phyloP scores from a whole-genome alignment of 1,284 basidiomycete species.

The Macrocystidia cucumis region DNA sequence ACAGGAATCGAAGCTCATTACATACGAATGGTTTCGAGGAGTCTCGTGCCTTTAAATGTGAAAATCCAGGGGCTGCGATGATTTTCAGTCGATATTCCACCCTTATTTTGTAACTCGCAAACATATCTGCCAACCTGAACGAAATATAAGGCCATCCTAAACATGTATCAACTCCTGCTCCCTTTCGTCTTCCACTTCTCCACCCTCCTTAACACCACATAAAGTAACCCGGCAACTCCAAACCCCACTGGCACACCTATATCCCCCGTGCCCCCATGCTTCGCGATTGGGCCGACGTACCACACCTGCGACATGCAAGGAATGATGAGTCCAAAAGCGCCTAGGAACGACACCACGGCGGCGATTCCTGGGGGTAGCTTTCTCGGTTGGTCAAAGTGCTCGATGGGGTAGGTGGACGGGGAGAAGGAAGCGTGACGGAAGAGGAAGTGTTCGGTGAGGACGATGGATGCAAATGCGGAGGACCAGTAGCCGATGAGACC shows the following conservation, averaged over 20 bases:
- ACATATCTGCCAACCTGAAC: no score
- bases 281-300: constrained; percentile 34
- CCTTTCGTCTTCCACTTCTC: constrained; percentile 22
- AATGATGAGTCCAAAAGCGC: constrained; percentile 40
- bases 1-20: no score
- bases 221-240: constrained; percentile 28
- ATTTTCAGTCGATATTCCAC: no score
- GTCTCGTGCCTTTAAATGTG: no score
- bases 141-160: no score
- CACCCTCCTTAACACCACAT: constrained; percentile 25
- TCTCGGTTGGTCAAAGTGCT: constrained; percentile 32
- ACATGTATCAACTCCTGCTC: background rate
- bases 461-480: constrained; percentile 41
- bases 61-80: no score
- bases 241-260: constrained; percentile 47
- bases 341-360: constrained; percentile 38
- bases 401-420: constrained; percentile 23
- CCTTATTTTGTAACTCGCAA: no score
- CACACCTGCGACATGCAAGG: constrained; percentile 54
- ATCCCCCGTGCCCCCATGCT: constrained; percentile 43
- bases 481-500: constrained; percentile 56
- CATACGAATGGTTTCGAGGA: no score
- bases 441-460: constrained; percentile 50
- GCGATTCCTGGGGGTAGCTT: constrained; percentile 37
- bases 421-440: constrained; percentile 32